Evolutionary conservation across 805 yeast genomes (phyloP).

Genomic region (Pichia californica): DNA sequence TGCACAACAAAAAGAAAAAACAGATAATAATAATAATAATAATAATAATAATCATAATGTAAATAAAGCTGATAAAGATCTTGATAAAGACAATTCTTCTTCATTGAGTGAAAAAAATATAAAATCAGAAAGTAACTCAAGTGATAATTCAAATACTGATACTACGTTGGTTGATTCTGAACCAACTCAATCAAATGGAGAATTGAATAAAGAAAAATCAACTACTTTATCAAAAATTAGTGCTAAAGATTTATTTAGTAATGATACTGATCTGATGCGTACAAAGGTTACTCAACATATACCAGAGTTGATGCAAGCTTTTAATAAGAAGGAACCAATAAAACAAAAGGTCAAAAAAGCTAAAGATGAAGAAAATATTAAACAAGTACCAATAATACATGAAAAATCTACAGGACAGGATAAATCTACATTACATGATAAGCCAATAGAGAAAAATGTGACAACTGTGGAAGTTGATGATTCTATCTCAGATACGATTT

Average conservation of each 20-base stretch:
- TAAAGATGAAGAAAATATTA: not conserved
- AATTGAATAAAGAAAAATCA: not conserved
- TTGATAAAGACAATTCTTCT: not conserved
- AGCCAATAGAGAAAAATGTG: not conserved
- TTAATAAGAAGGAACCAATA: conserved; percentile 34
- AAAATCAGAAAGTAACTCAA: not conserved
- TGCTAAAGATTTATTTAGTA: conserved; percentile 7
- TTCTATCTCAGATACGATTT: too few species aligned
- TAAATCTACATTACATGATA: too few species aligned
- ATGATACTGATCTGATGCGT: conserved; percentile 12
- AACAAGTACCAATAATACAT: too few species aligned
- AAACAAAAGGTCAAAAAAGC: conserved; percentile 29
- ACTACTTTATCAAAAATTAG: not conserved
- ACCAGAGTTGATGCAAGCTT: conserved; percentile 62
- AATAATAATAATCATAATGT: not conserved
- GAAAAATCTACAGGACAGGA: conserved; percentile 1
- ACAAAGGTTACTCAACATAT: conserved; percentile 57
- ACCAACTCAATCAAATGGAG: not conserved
- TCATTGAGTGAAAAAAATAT: not conserved
- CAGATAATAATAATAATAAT: not conserved
- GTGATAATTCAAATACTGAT: not conserved
- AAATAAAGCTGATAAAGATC: not conserved
- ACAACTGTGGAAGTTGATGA: too few species aligned
- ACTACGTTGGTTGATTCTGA: not conserved
- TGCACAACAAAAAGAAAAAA: not conserved